Conservation (phyloP, 495 filamentous ascomycete genomes). For the Tuber borchii region DNA sequence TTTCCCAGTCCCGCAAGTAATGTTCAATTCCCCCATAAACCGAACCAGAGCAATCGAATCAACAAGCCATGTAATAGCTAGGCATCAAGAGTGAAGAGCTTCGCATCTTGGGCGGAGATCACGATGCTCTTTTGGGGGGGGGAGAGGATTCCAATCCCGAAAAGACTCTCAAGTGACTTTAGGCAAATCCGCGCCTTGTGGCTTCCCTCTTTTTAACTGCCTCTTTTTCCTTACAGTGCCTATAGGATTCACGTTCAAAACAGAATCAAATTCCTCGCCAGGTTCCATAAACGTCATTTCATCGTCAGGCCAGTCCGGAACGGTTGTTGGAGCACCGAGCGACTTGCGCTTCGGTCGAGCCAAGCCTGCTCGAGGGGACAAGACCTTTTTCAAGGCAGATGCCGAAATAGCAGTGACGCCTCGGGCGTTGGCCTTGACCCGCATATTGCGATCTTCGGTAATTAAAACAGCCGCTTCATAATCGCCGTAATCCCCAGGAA, state of each 20-base stretch:
- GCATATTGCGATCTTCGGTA: slow-evolving; percentile 39
- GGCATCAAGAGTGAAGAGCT: neutral
- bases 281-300: slow-evolving; percentile 15
- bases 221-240: slow-evolving; percentile 15
- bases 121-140: neutral
- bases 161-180: neutral
- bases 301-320: slow-evolving; percentile 28
- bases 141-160: neutral
- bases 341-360: slow-evolving; percentile 21
- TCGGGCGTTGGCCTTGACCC: slow-evolving; percentile 39
- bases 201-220: slow-evolving; percentile 19
- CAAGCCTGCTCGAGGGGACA: slow-evolving; percentile 14
- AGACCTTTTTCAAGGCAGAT: slow-evolving; percentile 19
- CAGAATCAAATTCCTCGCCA: slow-evolving; percentile 19
- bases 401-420: slow-evolving; percentile 33
- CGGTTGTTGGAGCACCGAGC: slow-evolving; percentile 8
- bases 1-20: neutral
- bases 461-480: slow-evolving; percentile 41
- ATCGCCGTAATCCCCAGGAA: slow-evolving; percentile 7
- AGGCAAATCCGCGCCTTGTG: neutral
- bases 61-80: neutral
- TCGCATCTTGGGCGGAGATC: neutral
- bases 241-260: slow-evolving; percentile 3
- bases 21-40: neutral
- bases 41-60: slow-evolving; percentile 1